These are phyloP conservation scores for Ophiostoma pallidulum DNA, from an alignment of 2,329 filamentous ascomycete species.

Conservation along the genomic window DNA sequence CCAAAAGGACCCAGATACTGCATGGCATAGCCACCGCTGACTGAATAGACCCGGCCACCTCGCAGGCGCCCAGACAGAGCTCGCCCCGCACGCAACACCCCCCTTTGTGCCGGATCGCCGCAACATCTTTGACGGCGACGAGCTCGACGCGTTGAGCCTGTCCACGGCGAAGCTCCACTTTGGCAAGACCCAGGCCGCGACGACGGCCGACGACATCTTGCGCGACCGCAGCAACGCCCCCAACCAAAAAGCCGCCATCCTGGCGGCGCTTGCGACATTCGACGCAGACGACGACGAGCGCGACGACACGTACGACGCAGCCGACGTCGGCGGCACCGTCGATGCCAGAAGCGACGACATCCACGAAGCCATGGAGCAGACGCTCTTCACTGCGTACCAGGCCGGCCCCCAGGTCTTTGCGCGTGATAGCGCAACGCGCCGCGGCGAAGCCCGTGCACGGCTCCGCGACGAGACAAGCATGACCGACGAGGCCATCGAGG, in stretches of 20 bases:
- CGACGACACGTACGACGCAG: conserved; percentile 91
- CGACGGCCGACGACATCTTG: conserved; percentile 64
- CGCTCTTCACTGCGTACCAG: conserved; percentile 64
- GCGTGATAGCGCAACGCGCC: conserved; percentile 60
- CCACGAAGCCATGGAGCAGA: conserved; percentile 54
- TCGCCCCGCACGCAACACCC: conserved; percentile 53
- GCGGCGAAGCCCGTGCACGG: conserved; percentile 50
- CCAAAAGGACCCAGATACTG: too few species aligned
- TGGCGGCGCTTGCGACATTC: conserved; percentile 79
- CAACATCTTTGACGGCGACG: conserved; percentile 74
- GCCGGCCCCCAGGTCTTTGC: conserved; percentile 52
- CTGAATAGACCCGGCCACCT: too few species aligned
- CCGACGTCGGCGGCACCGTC: conserved; percentile 82
- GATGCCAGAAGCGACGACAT: conserved; percentile 48
- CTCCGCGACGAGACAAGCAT: conserved; percentile 71
- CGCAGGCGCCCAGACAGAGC: too few species aligned
- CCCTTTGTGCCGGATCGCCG: conserved; percentile 49
- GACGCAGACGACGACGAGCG: conserved; percentile 93
- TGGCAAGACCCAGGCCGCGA: conserved; percentile 56
- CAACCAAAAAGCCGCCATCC: conserved; percentile 76
- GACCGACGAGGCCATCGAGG: conserved; percentile 90
- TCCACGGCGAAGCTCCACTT: conserved; percentile 61
- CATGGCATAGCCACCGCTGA: too few species aligned
- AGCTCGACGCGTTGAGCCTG: conserved; percentile 61
- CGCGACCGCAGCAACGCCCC: conserved; percentile 54